Percentiles rank a stretch among this genome's conserved stretches.
These are phyloP conservation scores for Saccharomycopsis sp. DNA, from an alignment of 805 yeast species.

Conservation along the genomic window DNA sequence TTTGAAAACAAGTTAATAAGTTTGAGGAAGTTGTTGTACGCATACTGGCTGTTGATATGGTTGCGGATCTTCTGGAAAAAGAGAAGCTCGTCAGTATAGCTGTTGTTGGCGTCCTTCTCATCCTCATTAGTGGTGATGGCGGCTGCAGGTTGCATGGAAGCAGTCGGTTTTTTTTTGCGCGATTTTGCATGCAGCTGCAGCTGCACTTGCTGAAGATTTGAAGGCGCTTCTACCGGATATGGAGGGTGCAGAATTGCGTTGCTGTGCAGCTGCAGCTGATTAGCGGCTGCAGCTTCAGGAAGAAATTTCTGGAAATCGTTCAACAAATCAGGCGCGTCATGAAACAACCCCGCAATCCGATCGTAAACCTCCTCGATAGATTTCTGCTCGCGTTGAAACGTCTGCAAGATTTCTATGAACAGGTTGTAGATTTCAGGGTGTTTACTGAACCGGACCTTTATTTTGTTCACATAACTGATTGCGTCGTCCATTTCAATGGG, in stretches of 20 bases:
- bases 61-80: slow-evolving; percentile 92
- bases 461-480: slow-evolving; percentile 90
- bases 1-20: slow-evolving; percentile 82
- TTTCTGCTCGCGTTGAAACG: slow-evolving; percentile 92
- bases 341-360: slow-evolving; percentile 83
- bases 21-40: slow-evolving; percentile 89
- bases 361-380: slow-evolving; percentile 94
- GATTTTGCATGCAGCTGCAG: slow-evolving; percentile 22
- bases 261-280: slow-evolving; percentile 7
- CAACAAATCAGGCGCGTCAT: slow-evolving; percentile 88
- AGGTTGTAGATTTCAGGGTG: slow-evolving; percentile 96
- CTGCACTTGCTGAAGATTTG: no score
- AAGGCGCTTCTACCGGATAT: no score
- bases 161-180: slow-evolving; percentile 10
- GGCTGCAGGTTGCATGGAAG: slow-evolving; percentile 8
- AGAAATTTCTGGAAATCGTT: slow-evolving; percentile 93
- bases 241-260: no score
- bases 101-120: slow-evolving; percentile 44
- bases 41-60: slow-evolving; percentile 79
- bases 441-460: slow-evolving; percentile 84
- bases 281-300: slow-evolving; percentile 52
- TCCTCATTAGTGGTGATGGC: no score
- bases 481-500: slow-evolving; percentile 93
- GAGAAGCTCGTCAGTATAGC: slow-evolving; percentile 74
- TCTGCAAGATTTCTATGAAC: slow-evolving; percentile 89